Evolutionary conservation across 768 basidiomycete genomes (phyloP).

Genomic region (Lactarius psammicola): DNA sequence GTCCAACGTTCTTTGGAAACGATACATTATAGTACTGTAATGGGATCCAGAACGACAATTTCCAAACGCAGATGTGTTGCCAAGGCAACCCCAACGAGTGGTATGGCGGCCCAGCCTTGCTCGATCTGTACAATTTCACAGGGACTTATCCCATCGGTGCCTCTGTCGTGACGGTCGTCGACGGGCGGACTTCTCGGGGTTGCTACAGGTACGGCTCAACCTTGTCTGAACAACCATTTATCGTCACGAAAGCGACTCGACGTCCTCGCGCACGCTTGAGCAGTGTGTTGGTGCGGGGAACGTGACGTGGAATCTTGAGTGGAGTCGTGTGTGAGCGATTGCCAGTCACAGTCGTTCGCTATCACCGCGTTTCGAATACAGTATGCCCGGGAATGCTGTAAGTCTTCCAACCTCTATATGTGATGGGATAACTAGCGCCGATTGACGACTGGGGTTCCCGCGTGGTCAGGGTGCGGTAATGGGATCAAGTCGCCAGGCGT

Average conservation of each 20-base stretch:
- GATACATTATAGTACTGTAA: not conserved
- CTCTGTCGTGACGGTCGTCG: not conserved
- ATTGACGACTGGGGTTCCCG: not conserved
- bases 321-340: conserved; percentile 1
- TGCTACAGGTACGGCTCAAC: not conserved
- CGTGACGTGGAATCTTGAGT: too few species aligned
- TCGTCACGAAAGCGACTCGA: not conserved
- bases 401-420: not conserved
- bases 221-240: not conserved
- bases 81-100: conserved; percentile 11
- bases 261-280: not conserved
- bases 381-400: not conserved
- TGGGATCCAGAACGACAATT: not conserved
- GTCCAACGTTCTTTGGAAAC: not conserved
- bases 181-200: not conserved
- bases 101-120: not conserved
- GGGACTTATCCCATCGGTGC: not conserved
- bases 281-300: conserved; percentile 8
- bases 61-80: conserved; percentile 8
- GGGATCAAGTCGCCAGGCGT: not conserved
- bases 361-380: not conserved
- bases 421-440: too few species aligned
- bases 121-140: conserved; percentile 5
- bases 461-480: not conserved
- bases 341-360: not conserved